Evolutionary conservation across 2,329 filamentous ascomycete species (phyloP), one percentile per base, ranked within the genome.

Genomic region (Monosporascus sp.): DNA sequence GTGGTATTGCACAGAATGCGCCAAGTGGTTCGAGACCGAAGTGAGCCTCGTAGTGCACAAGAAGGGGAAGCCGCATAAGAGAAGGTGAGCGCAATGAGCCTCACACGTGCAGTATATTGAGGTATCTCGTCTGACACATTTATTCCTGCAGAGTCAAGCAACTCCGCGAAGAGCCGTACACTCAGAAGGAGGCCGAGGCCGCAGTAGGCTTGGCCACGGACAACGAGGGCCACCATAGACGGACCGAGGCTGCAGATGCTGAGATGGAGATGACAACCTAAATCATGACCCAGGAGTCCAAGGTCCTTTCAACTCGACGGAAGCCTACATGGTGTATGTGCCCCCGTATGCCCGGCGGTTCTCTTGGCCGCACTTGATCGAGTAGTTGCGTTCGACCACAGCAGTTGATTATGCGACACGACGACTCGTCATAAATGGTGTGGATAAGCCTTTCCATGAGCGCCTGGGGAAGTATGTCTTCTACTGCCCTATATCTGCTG

Each of bases 11-110:
- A 78, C 88, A 17, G 89, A 96, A 72, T 99, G 94, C 71, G 88
- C 94, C 58, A 97, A 96, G 75, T 97, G 90, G 87, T 97, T 95
- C 70, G 93, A 97, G 70, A 88, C 85, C 49, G 88, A 94, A 60
- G 72, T 81, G 63, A 95, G 89, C 62, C 76, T 96, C 54, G 77
- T 80, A 37, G 78, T 82, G 27, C 94, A 99, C 73, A 78, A 79
- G 53, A 90, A 88, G 70, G 90, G 90, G 63, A 99, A 97, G 75
- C 90, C 89, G 59, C 94, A 99, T 74, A 97, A 92, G 81, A 84
- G 91, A 77, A 88, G 88, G 89, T 90, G 67, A 59, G 71, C 60
- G 31, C 11, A 11, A 35, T 43, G 39, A 48, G 36, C 41, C 27
- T 8, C 27, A 25, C 35, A 35, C 36, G 17, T 18, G 14, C 22